Conservation (phyloP, 345 rosid genomes). For the Murraya koenigii region DNA sequence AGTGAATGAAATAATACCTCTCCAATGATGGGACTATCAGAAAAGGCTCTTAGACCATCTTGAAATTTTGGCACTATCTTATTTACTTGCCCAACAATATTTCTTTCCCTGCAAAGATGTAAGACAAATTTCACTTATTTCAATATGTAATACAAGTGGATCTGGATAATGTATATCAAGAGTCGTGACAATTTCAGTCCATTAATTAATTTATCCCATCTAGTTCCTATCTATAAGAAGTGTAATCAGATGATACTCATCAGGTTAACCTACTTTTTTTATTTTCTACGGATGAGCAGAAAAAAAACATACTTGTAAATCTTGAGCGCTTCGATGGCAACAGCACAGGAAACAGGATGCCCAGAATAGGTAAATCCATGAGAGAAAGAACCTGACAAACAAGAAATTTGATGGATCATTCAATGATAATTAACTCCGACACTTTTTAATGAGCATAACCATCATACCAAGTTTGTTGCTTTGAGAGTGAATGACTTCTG, state of each 20-base stretch:
- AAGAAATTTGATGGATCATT: slow-evolving; percentile 5
- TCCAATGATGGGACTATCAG: slow-evolving; percentile 82
- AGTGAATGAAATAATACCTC: slow-evolving; percentile 50
- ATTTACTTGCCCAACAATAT: slow-evolving; percentile 56
- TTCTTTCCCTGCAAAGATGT: slow-evolving; percentile 64
- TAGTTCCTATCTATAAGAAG: background rate
- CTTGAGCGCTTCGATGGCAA: slow-evolving; percentile 74
- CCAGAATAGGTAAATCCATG: slow-evolving; percentile 98
- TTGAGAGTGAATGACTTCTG: slow-evolving; percentile 87
- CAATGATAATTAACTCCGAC: background rate
- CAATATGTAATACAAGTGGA: no score
- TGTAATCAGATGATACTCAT: background rate
- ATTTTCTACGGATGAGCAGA: background rate
- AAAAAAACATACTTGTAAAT: slow-evolving; percentile 56
- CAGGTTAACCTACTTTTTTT: background rate
- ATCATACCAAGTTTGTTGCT: slow-evolving; percentile 89
- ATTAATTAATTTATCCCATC: background rate
- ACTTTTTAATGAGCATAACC: background rate
- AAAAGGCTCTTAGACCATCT: slow-evolving; percentile 78
- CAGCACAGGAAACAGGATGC: slow-evolving; percentile 94
- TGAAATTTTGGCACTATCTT: slow-evolving; percentile 72
- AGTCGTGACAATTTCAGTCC: background rate
- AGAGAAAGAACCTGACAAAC: slow-evolving; percentile 64
- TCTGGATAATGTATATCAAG: background rate
- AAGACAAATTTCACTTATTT: background rate